Evolutionary conservation across 164 flowering plant species (phyloP), one percentile per base, ranked within the genome.

Genomic region (Amborella trichopoda): DNA sequence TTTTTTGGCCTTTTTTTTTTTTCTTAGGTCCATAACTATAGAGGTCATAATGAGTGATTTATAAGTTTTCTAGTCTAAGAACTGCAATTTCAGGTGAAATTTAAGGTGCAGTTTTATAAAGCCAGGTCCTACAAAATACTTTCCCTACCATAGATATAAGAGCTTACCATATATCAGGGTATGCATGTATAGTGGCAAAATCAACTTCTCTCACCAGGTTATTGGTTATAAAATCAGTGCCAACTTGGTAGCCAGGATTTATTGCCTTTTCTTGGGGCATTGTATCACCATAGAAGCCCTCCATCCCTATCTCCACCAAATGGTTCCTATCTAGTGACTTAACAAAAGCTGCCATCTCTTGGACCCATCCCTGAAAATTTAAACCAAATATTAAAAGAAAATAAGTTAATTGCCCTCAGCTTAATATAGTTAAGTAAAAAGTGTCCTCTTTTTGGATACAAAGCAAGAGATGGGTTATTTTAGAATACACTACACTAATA

Each of bases 221-320:
- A 22, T 16, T 66, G 1, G 23, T 44, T 22, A 66, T 53, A 38
- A 61, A 66, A 53, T 61, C 66, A 21, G 70, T 66, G 6, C 66
- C 70, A 44, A 61, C 56, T 54, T 53, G 56, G 36, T 33, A 53
- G 18, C 59, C 54, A 4, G 70, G 70, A 38, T 66, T 66, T 32
- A 14, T 23, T 38, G 27, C 30, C 50, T 49, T 53, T 48, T 43
- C 58, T 3, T 57, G 34, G 9, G 70, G 63, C 57, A 36, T 41
- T 27, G 70, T 46, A 13, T 57, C 66, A 1, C 70, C 70, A 24
- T 61, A 66, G 26, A 61, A 66, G 3, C 66, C 66, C 42, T 66
- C 70, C 57, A 66, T 50, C 8, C 70, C 70, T 14, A 50, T 43
- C 50, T 57, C 70, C 3, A 66, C 50, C 54, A 66, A 44, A 54